phyloP scores from a whole-genome alignment of 495 filamentous ascomycete species.

The Neurospora sp. region DNA sequence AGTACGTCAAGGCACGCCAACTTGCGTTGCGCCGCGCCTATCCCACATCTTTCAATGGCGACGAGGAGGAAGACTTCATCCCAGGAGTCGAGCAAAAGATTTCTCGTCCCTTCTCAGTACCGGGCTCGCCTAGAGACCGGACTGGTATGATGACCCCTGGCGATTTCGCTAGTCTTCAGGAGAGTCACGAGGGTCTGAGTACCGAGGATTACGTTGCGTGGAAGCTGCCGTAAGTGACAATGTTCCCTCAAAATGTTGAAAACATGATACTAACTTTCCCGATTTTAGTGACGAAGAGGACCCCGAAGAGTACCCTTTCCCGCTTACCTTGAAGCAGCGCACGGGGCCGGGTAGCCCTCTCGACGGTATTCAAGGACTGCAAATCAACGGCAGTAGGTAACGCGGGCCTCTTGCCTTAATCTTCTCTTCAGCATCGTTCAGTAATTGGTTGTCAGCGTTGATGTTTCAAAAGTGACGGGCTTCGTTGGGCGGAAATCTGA shows the following conservation, averaged over 20 bases:
- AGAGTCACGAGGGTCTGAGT: conserved; percentile 82
- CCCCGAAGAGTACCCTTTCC: conserved; percentile 86
- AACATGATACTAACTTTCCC: conserved; percentile 7
- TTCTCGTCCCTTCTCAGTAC: conserved; percentile 83
- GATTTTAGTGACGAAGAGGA: conserved; percentile 80
- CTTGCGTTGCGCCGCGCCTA: conserved; percentile 87
- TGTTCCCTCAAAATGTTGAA: background rate
- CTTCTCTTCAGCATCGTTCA: background rate
- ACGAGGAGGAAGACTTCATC: conserved; percentile 75
- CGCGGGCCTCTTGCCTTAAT: background rate
- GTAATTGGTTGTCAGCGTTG: background rate
- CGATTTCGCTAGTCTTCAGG: conserved; percentile 92
- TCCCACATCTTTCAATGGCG: conserved; percentile 66
- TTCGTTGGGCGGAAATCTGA: background rate
- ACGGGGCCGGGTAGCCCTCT: conserved; percentile 28
- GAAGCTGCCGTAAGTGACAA: conserved; percentile 87
- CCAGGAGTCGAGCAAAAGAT: conserved; percentile 87
- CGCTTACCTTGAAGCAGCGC: conserved; percentile 62
- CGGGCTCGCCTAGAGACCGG: conserved; percentile 81
- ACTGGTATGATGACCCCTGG: conserved; percentile 98
- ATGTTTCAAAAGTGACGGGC: background rate
- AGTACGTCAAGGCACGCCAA: conserved; percentile 96
- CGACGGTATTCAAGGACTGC: conserved; percentile 15
- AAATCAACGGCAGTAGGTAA: conserved; percentile 29
- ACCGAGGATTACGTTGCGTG: conserved; percentile 98